Evolutionary conservation across 495 filamentous ascomycete genomes (phyloP).

Genomic region (Hypoxylon perforatum): DNA sequence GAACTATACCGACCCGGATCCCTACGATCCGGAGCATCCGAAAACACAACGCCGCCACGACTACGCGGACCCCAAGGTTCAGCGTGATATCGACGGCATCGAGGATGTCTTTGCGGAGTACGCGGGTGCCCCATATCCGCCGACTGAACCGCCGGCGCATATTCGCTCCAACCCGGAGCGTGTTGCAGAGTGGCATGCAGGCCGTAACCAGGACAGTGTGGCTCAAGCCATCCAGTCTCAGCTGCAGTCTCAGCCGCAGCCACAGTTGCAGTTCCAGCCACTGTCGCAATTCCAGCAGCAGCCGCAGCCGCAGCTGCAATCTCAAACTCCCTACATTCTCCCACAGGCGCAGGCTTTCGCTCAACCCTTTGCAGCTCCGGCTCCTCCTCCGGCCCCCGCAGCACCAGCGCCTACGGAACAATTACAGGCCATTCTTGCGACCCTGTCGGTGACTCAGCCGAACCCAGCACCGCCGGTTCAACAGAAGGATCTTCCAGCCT

Average conservation of each 20-base stretch:
- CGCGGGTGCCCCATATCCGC: slow-evolving; percentile 44
- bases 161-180: slow-evolving; percentile 37
- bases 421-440: slow-evolving; percentile 9
- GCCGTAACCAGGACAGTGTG: slow-evolving; percentile 44
- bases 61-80: slow-evolving; percentile 47
- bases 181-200: slow-evolving; percentile 45
- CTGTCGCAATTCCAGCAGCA: slow-evolving; percentile 18
- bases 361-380: neutral
- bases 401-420: neutral
- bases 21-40: slow-evolving; percentile 41
- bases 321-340: slow-evolving; percentile 42
- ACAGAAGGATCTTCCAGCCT: too few species aligned
- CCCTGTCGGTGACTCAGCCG: neutral
- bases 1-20: slow-evolving; percentile 47
- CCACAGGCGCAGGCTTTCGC: slow-evolving; percentile 42
- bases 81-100: slow-evolving; percentile 43
- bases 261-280: too few species aligned
- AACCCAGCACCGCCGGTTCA: too few species aligned
- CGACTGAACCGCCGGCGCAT: slow-evolving; percentile 47
- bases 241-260: too few species aligned
- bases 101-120: slow-evolving; percentile 45
- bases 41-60: slow-evolving; percentile 46
- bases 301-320: slow-evolving; percentile 29
- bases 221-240: slow-evolving; percentile 30
- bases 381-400: slow-evolving; percentile 6